Base-by-base conservation (phyloP, 1,139 yeast genomes). In the Kurtzmaniella quercitrusa region DNA sequence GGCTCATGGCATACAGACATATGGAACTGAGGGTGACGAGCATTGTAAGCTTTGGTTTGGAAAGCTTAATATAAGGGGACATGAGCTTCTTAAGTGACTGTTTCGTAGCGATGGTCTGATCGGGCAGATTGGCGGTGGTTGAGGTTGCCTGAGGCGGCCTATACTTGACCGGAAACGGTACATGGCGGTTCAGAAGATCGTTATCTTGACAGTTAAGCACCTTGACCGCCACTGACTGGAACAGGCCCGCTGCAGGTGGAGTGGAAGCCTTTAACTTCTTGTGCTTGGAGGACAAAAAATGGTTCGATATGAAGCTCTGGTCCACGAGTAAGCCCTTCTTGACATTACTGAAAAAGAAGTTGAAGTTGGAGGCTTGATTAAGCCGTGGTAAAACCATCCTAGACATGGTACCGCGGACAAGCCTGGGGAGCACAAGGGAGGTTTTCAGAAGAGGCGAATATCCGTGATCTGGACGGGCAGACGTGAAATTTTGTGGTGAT, bases 1-100 rank as follows among this genome's bases (percentile, higher is more conserved):
- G 98, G 0, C 96, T 88, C 28, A 93, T 69, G 0, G 98, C 97
- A 57, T 93, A 93, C 0, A 97, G 85, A 47, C 98, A 88, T 55
- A 93, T 88, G 1, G 96, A 87, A 45, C 96, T 86, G 19, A 93
- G 70, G 55, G 94, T 95, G 5, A 93, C 96, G 38, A 94, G 67
- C 6, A 91, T 79, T 0, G 98, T 88, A 42, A 93, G 72, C 45
- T 89, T 77, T 14, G 99, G 98, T 61, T 93, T 93, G 2, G 96
- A 80, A 18, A 93, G 72, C 50, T 88, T 88, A 16, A 88, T 50
- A 55, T 88, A 89, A 1, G 89, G 85, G 17, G 73, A 72, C 2
- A 73, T 54, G 21, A 71, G 45, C 20, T 68, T 56, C 56, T 68
- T 63, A 12, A 34, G 23, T 5, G 34, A n/a, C 3, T 4, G 34